Conservation (phyloP, 306 rosid genomes). For the Herpetospermum pedunculosum region DNA sequence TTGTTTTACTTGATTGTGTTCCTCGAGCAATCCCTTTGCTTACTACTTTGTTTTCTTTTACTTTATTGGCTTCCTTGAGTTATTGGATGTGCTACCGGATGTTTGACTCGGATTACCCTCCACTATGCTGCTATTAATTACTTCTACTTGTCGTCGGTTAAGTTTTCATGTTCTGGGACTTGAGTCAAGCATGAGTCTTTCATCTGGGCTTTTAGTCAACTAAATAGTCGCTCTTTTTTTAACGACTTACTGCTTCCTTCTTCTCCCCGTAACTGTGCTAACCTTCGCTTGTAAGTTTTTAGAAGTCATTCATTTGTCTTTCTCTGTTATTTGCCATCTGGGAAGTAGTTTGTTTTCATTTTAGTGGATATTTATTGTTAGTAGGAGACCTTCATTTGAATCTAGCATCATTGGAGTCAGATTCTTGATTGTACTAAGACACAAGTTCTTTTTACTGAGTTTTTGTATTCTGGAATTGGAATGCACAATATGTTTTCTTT, state of each 20-base stretch:
- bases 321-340: not conserved
- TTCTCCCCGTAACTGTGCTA: not conserved
- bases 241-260: not conserved
- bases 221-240: not conserved
- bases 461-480: not conserved
- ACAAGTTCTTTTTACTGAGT: too few species aligned
- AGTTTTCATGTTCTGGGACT: not conserved
- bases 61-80: not conserved
- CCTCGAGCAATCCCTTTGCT: not conserved
- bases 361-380: not conserved
- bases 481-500: not conserved
- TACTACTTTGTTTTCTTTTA: not conserved
- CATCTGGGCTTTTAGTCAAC: not conserved
- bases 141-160: not conserved
- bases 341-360: not conserved
- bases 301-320: not conserved
- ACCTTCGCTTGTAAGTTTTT: not conserved
- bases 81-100: not conserved
- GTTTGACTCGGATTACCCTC: not conserved
- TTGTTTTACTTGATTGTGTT: not conserved
- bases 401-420: not conserved
- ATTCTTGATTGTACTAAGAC: not conserved
- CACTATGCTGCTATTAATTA: not conserved
- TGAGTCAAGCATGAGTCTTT: constrained; percentile 3
- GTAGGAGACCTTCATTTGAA: not conserved